Evolutionary conservation across 176 grass and related monocot genomes (phyloP).

Genomic region (Avena sativa): DNA sequence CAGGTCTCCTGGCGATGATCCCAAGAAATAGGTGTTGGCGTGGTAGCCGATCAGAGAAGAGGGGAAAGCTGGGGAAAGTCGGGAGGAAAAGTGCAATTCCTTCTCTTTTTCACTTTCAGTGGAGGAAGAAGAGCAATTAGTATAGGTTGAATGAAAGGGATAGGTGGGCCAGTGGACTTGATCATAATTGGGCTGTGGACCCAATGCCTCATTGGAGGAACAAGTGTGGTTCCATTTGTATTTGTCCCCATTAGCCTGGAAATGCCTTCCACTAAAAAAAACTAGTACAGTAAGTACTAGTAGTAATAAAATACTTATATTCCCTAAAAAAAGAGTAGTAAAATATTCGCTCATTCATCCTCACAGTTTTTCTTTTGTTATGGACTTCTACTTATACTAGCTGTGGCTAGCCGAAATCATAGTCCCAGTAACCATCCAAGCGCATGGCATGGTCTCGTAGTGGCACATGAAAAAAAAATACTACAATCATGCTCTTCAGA

Average conservation of each 20-base stretch:
- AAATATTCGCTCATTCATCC: not conserved
- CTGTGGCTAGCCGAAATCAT: not conserved
- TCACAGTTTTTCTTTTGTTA: not conserved
- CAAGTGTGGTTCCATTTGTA: not conserved
- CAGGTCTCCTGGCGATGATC: not conserved
- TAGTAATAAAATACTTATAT: too few species aligned
- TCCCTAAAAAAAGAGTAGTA: too few species aligned
- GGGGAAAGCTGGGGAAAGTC: conserved; percentile 5
- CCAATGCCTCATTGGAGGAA: not conserved
- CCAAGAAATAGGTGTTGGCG: not conserved
- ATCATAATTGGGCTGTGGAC: not conserved
- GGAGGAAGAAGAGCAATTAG: conserved; percentile 21
- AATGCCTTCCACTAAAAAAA: not conserved
- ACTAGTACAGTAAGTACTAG: too few species aligned
- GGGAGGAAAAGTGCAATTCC: not conserved
- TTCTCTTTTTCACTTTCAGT: not conserved
- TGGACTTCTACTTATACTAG: not conserved
- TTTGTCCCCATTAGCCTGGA: not conserved
- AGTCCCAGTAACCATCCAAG: not conserved
- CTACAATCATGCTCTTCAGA: not conserved
- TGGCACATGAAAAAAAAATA: not conserved
- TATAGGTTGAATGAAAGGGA: conserved; percentile 16
- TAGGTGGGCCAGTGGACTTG: not conserved
- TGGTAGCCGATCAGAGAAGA: conserved; percentile 16
- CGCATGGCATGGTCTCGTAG: not conserved